Evolutionary conservation across 805 yeast genomes (phyloP).

Genomic region (Candida sithepensis): DNA sequence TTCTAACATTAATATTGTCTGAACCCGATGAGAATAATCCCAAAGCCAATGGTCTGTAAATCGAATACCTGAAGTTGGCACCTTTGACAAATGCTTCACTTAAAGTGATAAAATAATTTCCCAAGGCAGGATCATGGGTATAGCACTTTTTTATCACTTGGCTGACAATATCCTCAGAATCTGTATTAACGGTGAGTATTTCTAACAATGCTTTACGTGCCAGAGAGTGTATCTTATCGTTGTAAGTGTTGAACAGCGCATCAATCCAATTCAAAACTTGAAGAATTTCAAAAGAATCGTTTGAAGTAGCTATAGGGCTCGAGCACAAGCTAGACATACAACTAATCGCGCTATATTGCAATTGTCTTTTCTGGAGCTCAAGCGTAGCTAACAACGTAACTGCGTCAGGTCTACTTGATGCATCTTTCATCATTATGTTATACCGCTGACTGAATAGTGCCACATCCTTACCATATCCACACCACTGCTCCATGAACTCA

Average conservation of each 20-base stretch:
- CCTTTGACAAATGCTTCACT: constrained; percentile 59
- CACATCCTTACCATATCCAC: constrained; percentile 76
- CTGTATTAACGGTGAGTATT: constrained; percentile 57
- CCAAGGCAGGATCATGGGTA: constrained; percentile 50
- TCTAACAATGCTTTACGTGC: constrained; percentile 73
- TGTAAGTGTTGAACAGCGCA: constrained; percentile 57
- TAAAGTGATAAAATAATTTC: constrained; percentile 67
- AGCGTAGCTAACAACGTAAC: constrained; percentile 66
- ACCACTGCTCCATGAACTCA: constrained; percentile 87
- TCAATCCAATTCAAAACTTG: constrained; percentile 80
- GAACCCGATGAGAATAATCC: constrained; percentile 79
- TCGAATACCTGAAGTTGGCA: constrained; percentile 45
- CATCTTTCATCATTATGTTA: constrained; percentile 45
- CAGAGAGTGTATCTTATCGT: constrained; percentile 51
- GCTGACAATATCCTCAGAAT: constrained; percentile 45
- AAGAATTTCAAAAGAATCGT: constrained; percentile 63
- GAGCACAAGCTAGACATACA: constrained; percentile 81
- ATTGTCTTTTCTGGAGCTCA: constrained; percentile 70
- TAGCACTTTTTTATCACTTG: constrained; percentile 75
- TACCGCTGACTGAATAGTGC: constrained; percentile 65
- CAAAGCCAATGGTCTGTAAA: constrained; percentile 67
- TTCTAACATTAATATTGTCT: constrained; percentile 62
- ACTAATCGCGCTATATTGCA: constrained; percentile 69
- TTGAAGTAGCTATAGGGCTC: constrained; percentile 57
- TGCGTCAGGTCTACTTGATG: constrained; percentile 33